Evolutionary conservation across 331 rosid species (phyloP).

Genomic region (Pyracantha coccinea): DNA sequence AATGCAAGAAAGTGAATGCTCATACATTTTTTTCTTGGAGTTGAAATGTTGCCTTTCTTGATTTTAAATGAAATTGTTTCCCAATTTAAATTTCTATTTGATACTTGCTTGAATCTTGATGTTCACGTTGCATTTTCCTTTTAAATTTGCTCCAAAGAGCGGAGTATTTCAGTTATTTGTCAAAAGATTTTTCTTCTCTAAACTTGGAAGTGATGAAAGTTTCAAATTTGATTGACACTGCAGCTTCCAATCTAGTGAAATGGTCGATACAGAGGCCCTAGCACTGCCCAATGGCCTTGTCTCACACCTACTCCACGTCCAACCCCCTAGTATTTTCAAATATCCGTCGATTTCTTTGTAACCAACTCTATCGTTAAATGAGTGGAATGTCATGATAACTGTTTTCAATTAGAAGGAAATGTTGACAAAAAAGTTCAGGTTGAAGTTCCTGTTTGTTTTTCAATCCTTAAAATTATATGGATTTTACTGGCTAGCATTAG

Average conservation of each 20-base stretch:
- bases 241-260: background rate
- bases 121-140: background rate
- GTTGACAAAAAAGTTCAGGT: background rate
- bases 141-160: background rate
- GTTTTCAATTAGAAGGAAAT: background rate
- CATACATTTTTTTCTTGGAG: background rate
- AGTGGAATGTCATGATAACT: background rate
- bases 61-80: background rate
- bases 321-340: background rate
- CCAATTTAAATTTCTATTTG: background rate
- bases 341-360: background rate
- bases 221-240: background rate
- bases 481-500: background rate
- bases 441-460: background rate
- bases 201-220: background rate
- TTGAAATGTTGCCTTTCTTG: background rate
- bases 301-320: no score
- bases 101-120: no score
- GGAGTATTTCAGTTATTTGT: background rate
- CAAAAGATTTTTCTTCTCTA: background rate
- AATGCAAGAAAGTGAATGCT: background rate
- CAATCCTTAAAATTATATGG: background rate
- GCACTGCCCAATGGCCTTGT: no score
- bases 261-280: background rate
- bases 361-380: background rate